phyloP scores from a whole-genome alignment of 1,284 basidiomycete genomes.

The Phlebopus sp. region DNA sequence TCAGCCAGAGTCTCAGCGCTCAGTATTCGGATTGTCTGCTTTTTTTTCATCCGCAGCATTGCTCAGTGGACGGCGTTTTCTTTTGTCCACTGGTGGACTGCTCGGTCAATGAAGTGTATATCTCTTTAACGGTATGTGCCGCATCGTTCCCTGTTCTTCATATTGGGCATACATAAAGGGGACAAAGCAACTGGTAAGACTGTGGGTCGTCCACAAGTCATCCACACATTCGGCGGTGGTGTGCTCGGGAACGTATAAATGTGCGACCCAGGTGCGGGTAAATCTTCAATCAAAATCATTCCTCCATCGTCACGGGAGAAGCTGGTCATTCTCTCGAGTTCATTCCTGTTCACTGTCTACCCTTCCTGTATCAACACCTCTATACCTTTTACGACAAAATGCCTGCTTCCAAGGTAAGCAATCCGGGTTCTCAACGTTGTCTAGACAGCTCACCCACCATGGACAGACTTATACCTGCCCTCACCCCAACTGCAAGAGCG shows the following conservation, averaged over 20 bases:
- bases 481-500: constrained; percentile 8
- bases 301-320: constrained; percentile 10
- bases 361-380: background rate
- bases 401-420: constrained; percentile 9
- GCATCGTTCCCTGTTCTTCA: background rate
- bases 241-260: constrained; percentile 3
- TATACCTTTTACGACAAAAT: constrained; percentile 10
- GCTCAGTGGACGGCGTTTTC: too few species aligned
- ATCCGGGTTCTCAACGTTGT: too few species aligned
- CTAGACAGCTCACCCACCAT: background rate
- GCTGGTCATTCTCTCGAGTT: constrained; percentile 20
- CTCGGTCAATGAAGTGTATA: too few species aligned
- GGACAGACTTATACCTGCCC: constrained; percentile 21
- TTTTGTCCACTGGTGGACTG: too few species aligned
- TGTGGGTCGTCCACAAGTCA: constrained; percentile 5
- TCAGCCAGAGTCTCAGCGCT: too few species aligned
- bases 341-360: background rate
- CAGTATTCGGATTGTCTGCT: too few species aligned
- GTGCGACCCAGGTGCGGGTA: background rate
- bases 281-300: background rate
- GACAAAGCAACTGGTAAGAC: constrained; percentile 10
- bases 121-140: too few species aligned
- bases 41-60: too few species aligned
- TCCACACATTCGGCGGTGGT: constrained; percentile 2
- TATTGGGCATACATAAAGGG: background rate